These are phyloP conservation scores for Cynara cardunculus DNA, from an alignment of 129 eudicot genomes.

Conservation along the genomic window DNA sequence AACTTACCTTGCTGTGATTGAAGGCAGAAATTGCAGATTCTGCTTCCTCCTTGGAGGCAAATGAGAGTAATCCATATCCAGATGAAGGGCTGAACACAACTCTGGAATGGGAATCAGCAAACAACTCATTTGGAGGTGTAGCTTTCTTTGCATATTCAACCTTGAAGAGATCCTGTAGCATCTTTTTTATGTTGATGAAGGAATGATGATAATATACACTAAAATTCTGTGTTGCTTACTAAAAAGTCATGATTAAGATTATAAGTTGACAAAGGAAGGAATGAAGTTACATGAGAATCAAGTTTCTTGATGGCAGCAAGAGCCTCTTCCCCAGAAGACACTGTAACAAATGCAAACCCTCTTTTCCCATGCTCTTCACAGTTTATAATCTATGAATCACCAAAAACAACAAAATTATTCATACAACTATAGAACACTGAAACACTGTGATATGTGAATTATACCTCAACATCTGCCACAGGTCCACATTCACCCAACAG, in stretches of 20 bases:
- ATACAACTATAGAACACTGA: neutral
- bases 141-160: constrained; percentile 66
- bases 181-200: neutral
- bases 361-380: constrained; percentile 62
- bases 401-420: neutral
- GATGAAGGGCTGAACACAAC: constrained; percentile 64
- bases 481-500: constrained; percentile 76
- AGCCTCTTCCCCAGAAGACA: constrained; percentile 78
- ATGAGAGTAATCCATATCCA: constrained; percentile 89
- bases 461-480: constrained; percentile 77
- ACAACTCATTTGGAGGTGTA: constrained; percentile 56
- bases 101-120: constrained; percentile 53
- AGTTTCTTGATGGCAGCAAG: constrained; percentile 51
- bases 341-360: constrained; percentile 80
- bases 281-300: constrained; percentile 49
- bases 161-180: constrained; percentile 54
- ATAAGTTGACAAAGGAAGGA: too few species aligned
- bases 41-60: constrained; percentile 73
- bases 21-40: constrained; percentile 61
- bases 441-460: neutral
- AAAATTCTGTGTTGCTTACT: neutral
- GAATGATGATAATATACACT: neutral
- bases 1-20: constrained; percentile 29
- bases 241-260: neutral
- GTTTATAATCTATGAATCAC: constrained; percentile 42